A percentile compares a stretch with the other conserved stretches of the same genome.
Conservation (phyloP, 208 protist species). For the Acanthamoeba castellanii region DNA sequence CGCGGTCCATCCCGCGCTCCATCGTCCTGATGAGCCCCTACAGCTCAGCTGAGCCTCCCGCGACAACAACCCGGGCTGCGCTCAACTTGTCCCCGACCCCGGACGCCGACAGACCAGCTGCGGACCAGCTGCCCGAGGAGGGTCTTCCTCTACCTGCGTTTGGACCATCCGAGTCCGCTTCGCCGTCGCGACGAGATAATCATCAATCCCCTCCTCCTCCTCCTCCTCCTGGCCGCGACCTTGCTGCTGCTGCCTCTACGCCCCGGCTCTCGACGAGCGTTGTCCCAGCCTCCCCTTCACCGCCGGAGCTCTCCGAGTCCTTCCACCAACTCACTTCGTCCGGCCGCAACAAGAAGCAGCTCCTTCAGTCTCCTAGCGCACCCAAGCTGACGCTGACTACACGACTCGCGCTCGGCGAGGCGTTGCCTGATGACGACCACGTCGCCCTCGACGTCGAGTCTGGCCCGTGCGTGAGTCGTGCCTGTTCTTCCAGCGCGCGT, state of each 20-base stretch:
- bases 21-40: not conserved
- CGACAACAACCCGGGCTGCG: no score
- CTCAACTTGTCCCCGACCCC: no score
- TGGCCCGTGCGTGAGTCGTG: no score
- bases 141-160: not conserved
- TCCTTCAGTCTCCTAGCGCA: not conserved
- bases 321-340: not conserved
- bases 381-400: not conserved
- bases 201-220: not conserved
- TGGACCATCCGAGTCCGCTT: no score
- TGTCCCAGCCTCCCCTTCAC: not conserved
- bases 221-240: no score
- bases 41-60: no score
- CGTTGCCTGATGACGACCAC: not conserved
- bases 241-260: no score
- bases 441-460: not conserved
- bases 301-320: not conserved
- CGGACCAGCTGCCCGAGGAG: not conserved
- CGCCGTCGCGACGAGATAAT: no score
- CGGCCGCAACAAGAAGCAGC: not conserved
- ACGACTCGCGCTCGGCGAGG: not conserved
- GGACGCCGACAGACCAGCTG: no score
- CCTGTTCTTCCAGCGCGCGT: no score
- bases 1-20: not conserved
- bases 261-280: no score